phyloP scores from a whole-genome alignment of 768 basidiomycete genomes.

The Glaciozyma martinii region DNA sequence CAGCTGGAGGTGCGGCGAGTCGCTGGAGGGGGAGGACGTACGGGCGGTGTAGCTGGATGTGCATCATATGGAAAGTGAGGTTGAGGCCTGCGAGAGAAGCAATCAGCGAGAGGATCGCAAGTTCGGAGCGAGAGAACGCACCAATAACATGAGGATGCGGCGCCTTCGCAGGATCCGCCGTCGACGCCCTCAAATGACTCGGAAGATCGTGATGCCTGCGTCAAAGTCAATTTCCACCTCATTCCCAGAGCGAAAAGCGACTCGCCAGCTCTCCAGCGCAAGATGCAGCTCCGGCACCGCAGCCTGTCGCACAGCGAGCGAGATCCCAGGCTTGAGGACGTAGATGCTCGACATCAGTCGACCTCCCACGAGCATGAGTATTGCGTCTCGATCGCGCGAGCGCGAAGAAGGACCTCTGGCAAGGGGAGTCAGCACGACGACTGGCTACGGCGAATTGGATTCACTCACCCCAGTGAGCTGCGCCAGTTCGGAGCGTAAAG shows the following conservation, averaged over 20 bases:
- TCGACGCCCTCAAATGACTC: constrained; percentile 15
- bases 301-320: constrained; percentile 5
- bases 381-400: constrained; percentile 26
- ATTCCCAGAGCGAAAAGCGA: constrained; percentile 13
- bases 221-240: neutral
- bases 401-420: constrained; percentile 30
- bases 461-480: constrained; percentile 33
- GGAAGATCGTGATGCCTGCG: constrained; percentile 25
- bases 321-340: constrained; percentile 13
- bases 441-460: neutral
- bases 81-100: constrained; percentile 2
- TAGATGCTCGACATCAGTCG: constrained; percentile 20
- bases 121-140: neutral
- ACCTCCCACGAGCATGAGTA: constrained; percentile 10
- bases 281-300: constrained; percentile 24
- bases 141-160: constrained; percentile 22
- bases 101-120: neutral
- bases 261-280: constrained; percentile 18
- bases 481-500: constrained; percentile 29
- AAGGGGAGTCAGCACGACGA: neutral
- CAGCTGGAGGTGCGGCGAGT: neutral
- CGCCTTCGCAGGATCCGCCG: constrained; percentile 15
- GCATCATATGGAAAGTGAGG: constrained; percentile 10
- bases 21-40: neutral
- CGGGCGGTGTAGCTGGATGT: constrained; percentile 25